Conservation (phyloP, 495 filamentous ascomycete species). For the Extremus antarcticus region DNA sequence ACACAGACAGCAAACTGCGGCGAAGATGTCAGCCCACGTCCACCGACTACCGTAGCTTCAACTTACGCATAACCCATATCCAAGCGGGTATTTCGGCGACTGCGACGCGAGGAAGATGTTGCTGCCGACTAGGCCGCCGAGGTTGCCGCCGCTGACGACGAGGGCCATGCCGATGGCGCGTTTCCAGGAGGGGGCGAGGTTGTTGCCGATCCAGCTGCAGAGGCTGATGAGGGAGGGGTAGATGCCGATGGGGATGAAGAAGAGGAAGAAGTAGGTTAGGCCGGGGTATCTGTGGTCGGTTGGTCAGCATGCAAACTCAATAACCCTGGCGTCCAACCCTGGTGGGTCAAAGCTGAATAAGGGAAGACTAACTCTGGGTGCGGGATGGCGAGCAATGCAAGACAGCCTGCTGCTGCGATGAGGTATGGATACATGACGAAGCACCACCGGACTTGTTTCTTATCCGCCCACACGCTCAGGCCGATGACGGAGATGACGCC, state of each 20-base stretch:
- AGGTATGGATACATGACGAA: slow-evolving; percentile 43
- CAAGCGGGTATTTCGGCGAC: slow-evolving; percentile 35
- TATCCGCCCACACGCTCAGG: too few relatives aligned
- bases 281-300: slow-evolving; percentile 42
- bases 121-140: slow-evolving; percentile 3
- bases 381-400: slow-evolving; percentile 50
- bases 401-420: slow-evolving; percentile 46
- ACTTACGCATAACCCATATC: slow-evolving; percentile 42
- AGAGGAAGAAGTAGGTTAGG: slow-evolving; percentile 63
- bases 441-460: slow-evolving; percentile 46
- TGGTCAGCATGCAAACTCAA: too few relatives aligned
- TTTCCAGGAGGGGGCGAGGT: slow-evolving; percentile 61
- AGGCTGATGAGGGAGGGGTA: slow-evolving; percentile 55
- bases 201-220: slow-evolving; percentile 61
- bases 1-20: slow-evolving; percentile 54
- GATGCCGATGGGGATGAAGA: slow-evolving; percentile 55
- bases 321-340: too few relatives aligned
- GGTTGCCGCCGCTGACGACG: slow-evolving; percentile 45
- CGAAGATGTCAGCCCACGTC: slow-evolving; percentile 48
- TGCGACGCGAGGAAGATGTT: slow-evolving; percentile 6
- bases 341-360: too few relatives aligned
- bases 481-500: neutral
- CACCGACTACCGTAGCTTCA: neutral
- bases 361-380: too few relatives aligned
- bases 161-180: slow-evolving; percentile 62